Base-by-base conservation (phyloP, 768 basidiomycete genomes). In the Pleurotus cornucopiae region DNA sequence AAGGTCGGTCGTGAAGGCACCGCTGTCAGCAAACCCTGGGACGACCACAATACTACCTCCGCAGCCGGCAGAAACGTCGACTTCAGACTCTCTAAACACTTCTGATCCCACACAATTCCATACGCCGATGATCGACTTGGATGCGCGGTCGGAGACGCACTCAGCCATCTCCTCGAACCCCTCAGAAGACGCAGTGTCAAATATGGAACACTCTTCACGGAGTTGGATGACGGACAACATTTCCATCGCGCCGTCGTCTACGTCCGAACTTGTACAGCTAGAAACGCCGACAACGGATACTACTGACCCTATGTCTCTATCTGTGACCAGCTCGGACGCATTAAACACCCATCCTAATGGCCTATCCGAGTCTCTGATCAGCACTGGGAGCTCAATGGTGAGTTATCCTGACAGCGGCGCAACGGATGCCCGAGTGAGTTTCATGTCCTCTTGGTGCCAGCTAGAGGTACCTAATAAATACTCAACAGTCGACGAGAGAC, bases 291-390 rank as follows among this genome's bases (percentile, higher is more conserved):
- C 14, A 30, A 18, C 57, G 3, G 44, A 53, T 34, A 39, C 18
- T 12, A 59, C 66, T 1, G 62, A 58, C 4, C 43, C 45, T 21
- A 64, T 61, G 30, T 64, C 62, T 7, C 57, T 60, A 18, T 55
- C 51, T 16, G 61, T 62, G 21, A 48, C 26, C 7, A 6, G 14
- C 23, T 55, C 55, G 59, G 26, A 69, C 69, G 49, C 62, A 60
- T n/a, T 44, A 64, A 47, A 53, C 7, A 40, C 62, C 21, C 49
- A 58, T 5, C 63, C 47, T 6, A 30, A 54, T 18, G 60, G 60
- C n/a, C 64, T 78, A 25, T 75, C 78, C 2, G 76, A 73, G 18
- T 77, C 79, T 16, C n/a, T 44, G 6, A 63, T 78, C n/a, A 62
- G 67, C 1, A 76, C 74, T 0, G 58, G 63, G 1, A 72, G 68